These are phyloP conservation scores for Tremellales sp. DNA, from an alignment of 1,284 basidiomycete genomes.

Conservation along the genomic window DNA sequence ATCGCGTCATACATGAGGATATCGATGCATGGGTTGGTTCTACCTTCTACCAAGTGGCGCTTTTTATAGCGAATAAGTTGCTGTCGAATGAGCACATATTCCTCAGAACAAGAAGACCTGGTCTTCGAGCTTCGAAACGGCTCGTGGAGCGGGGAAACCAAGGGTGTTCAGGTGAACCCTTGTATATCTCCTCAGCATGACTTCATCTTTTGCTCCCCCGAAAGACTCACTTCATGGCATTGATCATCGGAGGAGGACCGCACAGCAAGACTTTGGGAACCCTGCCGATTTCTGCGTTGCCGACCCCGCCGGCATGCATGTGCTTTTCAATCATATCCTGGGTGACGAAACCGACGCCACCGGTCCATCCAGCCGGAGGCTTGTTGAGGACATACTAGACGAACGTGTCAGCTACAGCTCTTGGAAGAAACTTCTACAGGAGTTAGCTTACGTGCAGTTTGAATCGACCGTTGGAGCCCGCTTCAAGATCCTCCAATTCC, in stretches of 20 bases:
- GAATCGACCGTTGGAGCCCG: slow-evolving; percentile 60
- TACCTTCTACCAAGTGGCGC: no score
- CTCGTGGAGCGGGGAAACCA: slow-evolving; percentile 77
- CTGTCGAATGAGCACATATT: neutral
- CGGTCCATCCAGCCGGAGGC: slow-evolving; percentile 78
- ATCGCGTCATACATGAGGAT: no score
- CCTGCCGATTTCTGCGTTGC: slow-evolving; percentile 51
- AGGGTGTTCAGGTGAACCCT: slow-evolving; percentile 86
- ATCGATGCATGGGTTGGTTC: no score
- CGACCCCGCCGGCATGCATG: slow-evolving; percentile 50
- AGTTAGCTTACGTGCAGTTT: slow-evolving; percentile 57
- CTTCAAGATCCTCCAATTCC: slow-evolving; percentile 69
- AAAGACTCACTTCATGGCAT: slow-evolving; percentile 82
- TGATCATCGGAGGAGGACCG: slow-evolving; percentile 94
- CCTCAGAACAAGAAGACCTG: slow-evolving; percentile 59
- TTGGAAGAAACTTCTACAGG: neutral
- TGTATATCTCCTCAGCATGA: slow-evolving; percentile 9
- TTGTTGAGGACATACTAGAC: slow-evolving; percentile 81
- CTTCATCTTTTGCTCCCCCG: neutral
- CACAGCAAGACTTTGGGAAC: slow-evolving; percentile 83
- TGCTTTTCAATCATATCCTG: slow-evolving; percentile 85
- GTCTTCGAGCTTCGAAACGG: slow-evolving; percentile 90
- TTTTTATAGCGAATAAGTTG: no score
- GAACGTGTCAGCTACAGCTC: slow-evolving; percentile 4
- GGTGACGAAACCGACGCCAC: slow-evolving; percentile 86